A percentile compares a stretch with the other conserved stretches of the same genome.
phyloP scores from a whole-genome alignment of 1,284 basidiomycete genomes.

The Ustilago curta region DNA sequence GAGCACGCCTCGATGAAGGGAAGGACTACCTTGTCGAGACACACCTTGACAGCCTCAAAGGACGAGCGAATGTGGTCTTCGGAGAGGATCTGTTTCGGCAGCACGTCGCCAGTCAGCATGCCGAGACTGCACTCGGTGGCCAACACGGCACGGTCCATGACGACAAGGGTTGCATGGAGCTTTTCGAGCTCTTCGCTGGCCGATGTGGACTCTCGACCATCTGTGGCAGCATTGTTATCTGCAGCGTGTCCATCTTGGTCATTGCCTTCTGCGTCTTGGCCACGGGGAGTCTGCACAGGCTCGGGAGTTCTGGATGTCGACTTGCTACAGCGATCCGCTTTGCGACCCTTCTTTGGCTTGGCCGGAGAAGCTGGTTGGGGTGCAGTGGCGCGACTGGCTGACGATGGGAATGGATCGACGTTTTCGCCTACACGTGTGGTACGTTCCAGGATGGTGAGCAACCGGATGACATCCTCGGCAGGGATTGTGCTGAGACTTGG shows the following conservation, averaged over 20 bases:
- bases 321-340: conserved; percentile 12
- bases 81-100: conserved; percentile 83
- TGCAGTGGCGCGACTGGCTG: conserved; percentile 11
- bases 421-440: conserved; percentile 42
- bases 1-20: conserved; percentile 82
- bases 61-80: conserved; percentile 88
- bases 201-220: conserved; percentile 72
- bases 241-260: background rate
- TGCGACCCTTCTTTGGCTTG: conserved; percentile 34
- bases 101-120: conserved; percentile 79
- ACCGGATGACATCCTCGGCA: conserved; percentile 32
- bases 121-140: conserved; percentile 85
- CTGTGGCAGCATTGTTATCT: background rate
- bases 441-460: conserved; percentile 51
- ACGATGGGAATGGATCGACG: conserved; percentile 48
- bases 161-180: conserved; percentile 49
- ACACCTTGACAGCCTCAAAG: conserved; percentile 80
- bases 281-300: conserved; percentile 13
- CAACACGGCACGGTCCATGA: conserved; percentile 71
- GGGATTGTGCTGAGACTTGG: conserved; percentile 31
- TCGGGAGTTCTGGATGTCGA: conserved; percentile 39
- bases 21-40: conserved; percentile 82
- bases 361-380: conserved; percentile 30
- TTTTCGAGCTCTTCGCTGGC: conserved; percentile 73
- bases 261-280: background rate